These are phyloP conservation scores for Trichoderma oligosporum DNA, from an alignment of 2,329 filamentous ascomycete genomes.

Conservation along the genomic window DNA sequence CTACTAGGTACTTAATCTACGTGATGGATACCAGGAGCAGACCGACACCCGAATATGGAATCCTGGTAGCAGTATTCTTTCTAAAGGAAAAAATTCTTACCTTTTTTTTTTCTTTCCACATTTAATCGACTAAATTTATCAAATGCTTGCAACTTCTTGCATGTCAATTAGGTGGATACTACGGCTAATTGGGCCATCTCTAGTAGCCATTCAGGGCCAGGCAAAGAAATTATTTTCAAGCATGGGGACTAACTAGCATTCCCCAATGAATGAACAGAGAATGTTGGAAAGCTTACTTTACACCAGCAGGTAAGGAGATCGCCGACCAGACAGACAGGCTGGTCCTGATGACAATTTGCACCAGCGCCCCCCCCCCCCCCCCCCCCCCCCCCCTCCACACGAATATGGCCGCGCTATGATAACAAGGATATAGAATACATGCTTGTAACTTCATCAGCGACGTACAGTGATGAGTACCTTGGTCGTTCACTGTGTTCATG, in stretches of 20 bases:
- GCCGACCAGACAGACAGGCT: slow-evolving; percentile 3
- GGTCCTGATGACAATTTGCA: neutral
- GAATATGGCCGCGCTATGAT: neutral
- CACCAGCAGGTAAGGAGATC: slow-evolving; percentile 7
- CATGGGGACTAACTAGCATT: neutral
- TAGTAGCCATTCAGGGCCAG: slow-evolving; percentile 4
- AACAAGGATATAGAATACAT: too few relatives aligned
- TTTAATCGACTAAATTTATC: neutral
- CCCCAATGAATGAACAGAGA: neutral
- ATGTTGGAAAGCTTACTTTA: neutral
- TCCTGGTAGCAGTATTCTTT: too few relatives aligned
- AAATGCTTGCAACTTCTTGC: neutral
- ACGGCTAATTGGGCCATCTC: slow-evolving; percentile 2
- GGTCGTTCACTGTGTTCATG: neutral
- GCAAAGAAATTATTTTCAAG: neutral
- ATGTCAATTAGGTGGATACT: neutral
- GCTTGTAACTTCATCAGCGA: too few relatives aligned
- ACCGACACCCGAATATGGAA: too few relatives aligned
- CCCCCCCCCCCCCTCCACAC: neutral
- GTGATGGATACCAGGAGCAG: too few relatives aligned
- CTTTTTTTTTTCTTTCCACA: neutral
- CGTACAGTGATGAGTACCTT: neutral
- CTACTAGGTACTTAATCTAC: too few relatives aligned
- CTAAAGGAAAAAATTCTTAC: too few relatives aligned
- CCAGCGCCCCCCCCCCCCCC: too few relatives aligned